phyloP scores from a whole-genome alignment of 441 rosid genomes.

The Flueggea neowawraea region DNA sequence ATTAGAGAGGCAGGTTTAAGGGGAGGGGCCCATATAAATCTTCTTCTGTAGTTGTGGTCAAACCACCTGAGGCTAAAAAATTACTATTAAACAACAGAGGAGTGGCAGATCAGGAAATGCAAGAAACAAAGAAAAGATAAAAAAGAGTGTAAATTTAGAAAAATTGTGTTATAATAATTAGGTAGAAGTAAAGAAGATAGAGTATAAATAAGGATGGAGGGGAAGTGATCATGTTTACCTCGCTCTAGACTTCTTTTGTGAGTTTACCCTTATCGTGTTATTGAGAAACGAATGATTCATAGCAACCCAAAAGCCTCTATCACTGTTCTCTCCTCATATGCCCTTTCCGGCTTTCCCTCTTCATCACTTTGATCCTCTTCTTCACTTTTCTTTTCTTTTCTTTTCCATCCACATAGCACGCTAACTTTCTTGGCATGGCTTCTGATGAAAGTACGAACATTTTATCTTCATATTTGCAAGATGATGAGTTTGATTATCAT shows the following conservation, averaged over 20 bases:
- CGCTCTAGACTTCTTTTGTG: background rate
- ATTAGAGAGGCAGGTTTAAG: no score
- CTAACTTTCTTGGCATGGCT: constrained; percentile 32
- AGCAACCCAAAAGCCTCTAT: constrained; percentile 22
- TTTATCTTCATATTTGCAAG: constrained; percentile 30
- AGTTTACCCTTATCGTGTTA: constrained; percentile 20
- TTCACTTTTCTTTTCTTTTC: background rate
- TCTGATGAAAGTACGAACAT: constrained; percentile 36
- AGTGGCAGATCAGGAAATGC: no score
- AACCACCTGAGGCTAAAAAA: no score
- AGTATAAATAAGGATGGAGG: constrained; percentile 21
- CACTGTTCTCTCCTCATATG: background rate
- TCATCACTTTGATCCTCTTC: background rate
- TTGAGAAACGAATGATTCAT: constrained; percentile 23
- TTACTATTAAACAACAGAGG: no score
- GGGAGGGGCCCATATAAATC: no score
- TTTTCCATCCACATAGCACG: background rate
- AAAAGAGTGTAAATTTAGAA: no score
- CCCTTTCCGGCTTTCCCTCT: background rate
- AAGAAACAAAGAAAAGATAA: no score
- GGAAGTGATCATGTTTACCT: background rate
- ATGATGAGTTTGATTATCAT: constrained; percentile 18
- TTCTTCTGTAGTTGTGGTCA: no score
- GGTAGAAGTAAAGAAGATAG: background rate
- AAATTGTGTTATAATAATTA: constrained; percentile 3